Base-by-base conservation (phyloP, 352 stramenopile species). In the Globisporangium cederbergense region DNA sequence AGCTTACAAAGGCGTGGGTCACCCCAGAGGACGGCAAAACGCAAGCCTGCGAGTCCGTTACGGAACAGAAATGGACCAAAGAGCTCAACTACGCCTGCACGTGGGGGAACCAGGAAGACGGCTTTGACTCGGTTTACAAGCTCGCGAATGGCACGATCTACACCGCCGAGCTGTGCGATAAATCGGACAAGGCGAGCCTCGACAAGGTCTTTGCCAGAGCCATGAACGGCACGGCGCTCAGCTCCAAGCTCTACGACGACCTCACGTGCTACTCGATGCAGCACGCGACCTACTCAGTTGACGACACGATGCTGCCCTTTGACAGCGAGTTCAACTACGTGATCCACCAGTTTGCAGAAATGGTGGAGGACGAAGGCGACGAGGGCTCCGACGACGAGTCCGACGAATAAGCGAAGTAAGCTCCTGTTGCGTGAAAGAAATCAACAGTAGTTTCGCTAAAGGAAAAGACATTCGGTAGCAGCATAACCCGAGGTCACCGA, bases 181-280 rank as follows among this genome's bases (percentile, higher is more conserved):
- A 16, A 13, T 5, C 14, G 10, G 25, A 55, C 49, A 28, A 16
- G 11, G 49, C 49, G 22, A 10, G 25, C 3, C 7, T 55, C 20
- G 11, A 22, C 25, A 14, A 28, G 10, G 49, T 55, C 20, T 55
- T 55, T 4, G 3, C 10, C 1, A 34, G 2, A 6, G 28, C 49
- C 22, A 55, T 55, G 49, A 28, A 55, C 11, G 49, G 49, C 25
- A 38, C 49, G 25, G 13, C 28, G 49, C 49, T 55, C 10, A 10
- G 10, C 20, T 53, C 47, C n/a, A 34, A 13, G 20, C 20, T 34
- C 47, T 30, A 28, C 9, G 30, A 28, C 49, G 16, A 25, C 13
- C 30, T 38, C 49, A 38, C 36, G 13, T 55, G 49, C 49, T 55
- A 55, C 25, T 55, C 49, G 49, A 28, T 20, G 49, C 6, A 55